Evolutionary conservation across 2,329 filamentous ascomycete species (phyloP), one percentile per base, ranked within the genome.

Genomic region (Diaporthe sp.): DNA sequence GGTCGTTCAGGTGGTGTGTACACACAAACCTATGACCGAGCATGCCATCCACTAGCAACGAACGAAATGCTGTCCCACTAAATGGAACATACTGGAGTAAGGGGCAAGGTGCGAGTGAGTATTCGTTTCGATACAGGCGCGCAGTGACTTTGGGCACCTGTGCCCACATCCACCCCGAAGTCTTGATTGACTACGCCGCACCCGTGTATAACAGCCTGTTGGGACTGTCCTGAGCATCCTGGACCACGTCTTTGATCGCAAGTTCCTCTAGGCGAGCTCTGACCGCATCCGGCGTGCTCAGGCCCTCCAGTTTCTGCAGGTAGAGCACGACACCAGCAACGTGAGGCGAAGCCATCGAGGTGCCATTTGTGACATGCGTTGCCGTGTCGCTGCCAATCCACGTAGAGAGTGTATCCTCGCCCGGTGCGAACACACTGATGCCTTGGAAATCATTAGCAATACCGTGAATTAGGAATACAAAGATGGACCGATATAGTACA

Each of bases 291-390:
- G 59, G 59, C n/a, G 59, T 62, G 37, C 37, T 62, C 37, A 62
- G 37, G 8, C 59, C 59, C 39, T 62, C 37, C 15, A 62, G n/a
- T 62, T 34, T 62, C 59, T 62, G 59, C 79, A 92, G 81, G 80
- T 92, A 92, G n/a, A 89, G 85, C 19, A 88, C 89, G n/a, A 93
- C 81, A 15, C 92, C 92, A 39, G 89, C 85, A 72, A 93, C 85
- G 79, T 92, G 91, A 0, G 91, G 91, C 4, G 87, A 84, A 2
- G 91, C 89, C 91, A 92, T 92, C 42, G 88, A 91, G 7, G 92
- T 93, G 46, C 91, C 91, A 22, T 85, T 88, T 79, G 91, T 85
- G 39, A 80, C 85, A 61, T 83, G 83, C n/a, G 81, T 87, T 37
- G 88, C 85, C 19, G 39, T 8, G 15, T 59, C 17, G 28, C 69